phyloP scores from a whole-genome alignment of 805 yeast species.

The Yamadazyma nakazawae region DNA sequence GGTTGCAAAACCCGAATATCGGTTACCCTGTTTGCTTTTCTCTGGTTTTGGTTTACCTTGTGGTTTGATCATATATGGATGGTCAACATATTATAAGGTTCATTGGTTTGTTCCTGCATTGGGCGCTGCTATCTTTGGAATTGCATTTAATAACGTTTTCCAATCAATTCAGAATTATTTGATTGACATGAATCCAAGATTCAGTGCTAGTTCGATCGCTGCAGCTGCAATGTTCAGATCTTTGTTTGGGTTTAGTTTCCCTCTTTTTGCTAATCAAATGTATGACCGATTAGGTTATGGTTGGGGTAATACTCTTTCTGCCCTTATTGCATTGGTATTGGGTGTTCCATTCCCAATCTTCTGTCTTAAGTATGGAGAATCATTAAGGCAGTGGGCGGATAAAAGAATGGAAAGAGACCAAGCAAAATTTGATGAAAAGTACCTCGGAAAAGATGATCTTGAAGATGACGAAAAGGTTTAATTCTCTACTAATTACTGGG shows the following conservation, averaged over 20 bases:
- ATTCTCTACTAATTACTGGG: no score
- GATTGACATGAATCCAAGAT: conserved; percentile 38
- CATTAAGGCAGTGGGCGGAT: conserved; percentile 44
- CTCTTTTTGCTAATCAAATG: conserved; percentile 36
- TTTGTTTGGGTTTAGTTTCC: conserved; percentile 38
- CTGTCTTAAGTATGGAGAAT: conserved; percentile 35
- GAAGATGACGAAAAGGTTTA: not conserved
- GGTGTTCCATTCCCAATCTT: conserved; percentile 39
- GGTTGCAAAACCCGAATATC: conserved; percentile 34
- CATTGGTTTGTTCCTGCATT: conserved; percentile 40
- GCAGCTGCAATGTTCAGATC: conserved; percentile 41
- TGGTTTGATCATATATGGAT: conserved; percentile 40
- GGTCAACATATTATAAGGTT: conserved; percentile 34
- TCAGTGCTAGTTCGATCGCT: conserved; percentile 40
- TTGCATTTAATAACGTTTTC: conserved; percentile 35
- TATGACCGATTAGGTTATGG: conserved; percentile 34
- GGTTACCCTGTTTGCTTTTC: conserved; percentile 35
- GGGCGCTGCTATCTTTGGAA: conserved; percentile 36
- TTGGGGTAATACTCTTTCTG: conserved; percentile 42
- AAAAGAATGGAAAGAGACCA: conserved; percentile 45
- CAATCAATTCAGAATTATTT: conserved; percentile 36
- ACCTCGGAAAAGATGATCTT: not conserved
- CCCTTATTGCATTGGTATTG: conserved; percentile 28
- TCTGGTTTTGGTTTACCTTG: conserved; percentile 32
- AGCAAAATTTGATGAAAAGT: conserved; percentile 17